Conservation (phyloP, 768 basidiomycete species). For the Kwoniella dendrophila region DNA sequence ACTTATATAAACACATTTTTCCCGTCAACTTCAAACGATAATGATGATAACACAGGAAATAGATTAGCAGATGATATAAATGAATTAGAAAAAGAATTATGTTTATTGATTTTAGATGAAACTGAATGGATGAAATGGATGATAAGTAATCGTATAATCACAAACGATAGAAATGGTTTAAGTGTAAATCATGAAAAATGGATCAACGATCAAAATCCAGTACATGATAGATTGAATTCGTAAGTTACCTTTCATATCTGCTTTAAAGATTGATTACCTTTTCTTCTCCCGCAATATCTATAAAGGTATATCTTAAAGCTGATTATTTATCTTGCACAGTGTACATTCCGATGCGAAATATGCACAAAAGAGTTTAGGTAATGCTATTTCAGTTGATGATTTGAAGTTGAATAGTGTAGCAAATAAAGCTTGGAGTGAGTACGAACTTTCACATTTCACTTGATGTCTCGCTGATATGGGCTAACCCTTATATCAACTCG, state of each 20-base stretch:
- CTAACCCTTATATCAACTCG: not conserved
- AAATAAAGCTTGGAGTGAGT: not conserved
- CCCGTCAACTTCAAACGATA: not conserved
- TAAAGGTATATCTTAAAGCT: too few species aligned
- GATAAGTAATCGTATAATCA: not conserved
- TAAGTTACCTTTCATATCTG: too few species aligned
- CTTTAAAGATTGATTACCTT: too few species aligned
- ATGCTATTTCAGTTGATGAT: not conserved
- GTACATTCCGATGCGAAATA: not conserved
- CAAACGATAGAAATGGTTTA: not conserved
- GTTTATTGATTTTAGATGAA: slow-evolving; percentile 4
- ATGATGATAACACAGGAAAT: not conserved
- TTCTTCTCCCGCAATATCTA: too few species aligned
- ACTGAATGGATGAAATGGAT: slow-evolving; percentile 20
- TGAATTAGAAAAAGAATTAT: slow-evolving; percentile 11
- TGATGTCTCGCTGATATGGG: not conserved
- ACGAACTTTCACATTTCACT: too few species aligned
- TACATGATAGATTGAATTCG: slow-evolving; percentile 1
- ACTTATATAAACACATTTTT: slow-evolving; percentile 1
- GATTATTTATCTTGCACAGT: too few species aligned
- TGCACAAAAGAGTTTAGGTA: not conserved
- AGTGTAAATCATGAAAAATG: not conserved
- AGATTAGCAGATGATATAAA: not conserved
- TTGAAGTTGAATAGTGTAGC: not conserved
- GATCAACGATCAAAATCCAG: not conserved